Conservation (phyloP, 345 rosid genomes). For the Kandelia obovata region DNA sequence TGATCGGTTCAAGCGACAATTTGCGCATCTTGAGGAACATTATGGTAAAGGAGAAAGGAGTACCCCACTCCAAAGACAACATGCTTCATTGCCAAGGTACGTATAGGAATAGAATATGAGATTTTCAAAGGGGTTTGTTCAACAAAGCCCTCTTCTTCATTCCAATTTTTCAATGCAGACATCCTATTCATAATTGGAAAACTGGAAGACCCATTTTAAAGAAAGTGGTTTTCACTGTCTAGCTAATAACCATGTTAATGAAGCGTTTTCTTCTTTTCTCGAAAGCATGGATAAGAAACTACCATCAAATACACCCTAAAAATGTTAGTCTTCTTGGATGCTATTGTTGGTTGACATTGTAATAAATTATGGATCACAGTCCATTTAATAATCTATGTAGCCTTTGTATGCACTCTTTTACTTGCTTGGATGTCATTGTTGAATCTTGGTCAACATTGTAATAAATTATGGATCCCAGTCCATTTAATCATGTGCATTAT, state of each 20-base stretch:
- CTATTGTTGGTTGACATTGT: no score
- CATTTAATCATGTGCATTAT: neutral
- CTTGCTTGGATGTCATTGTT: neutral
- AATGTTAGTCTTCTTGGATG: no score
- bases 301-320: no score
- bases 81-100: conserved; percentile 98
- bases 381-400: neutral
- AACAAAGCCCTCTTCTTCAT: neutral
- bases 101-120: conserved; percentile 4
- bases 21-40: conserved; percentile 95
- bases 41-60: conserved; percentile 74
- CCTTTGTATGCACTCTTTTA: neutral
- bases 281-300: no score
- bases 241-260: no score
- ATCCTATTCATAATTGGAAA: neutral
- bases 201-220: no score
- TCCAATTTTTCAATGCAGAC: neutral
- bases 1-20: conserved; percentile 96
- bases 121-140: neutral
- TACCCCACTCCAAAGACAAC: conserved; percentile 80
- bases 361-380: neutral
- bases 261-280: no score
- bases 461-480: conserved; percentile 2
- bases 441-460: neutral
- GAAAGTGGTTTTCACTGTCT: no score